phyloP scores from a whole-genome alignment of 805 yeast species.

The Cyberlindnera samutprakarnensis region DNA sequence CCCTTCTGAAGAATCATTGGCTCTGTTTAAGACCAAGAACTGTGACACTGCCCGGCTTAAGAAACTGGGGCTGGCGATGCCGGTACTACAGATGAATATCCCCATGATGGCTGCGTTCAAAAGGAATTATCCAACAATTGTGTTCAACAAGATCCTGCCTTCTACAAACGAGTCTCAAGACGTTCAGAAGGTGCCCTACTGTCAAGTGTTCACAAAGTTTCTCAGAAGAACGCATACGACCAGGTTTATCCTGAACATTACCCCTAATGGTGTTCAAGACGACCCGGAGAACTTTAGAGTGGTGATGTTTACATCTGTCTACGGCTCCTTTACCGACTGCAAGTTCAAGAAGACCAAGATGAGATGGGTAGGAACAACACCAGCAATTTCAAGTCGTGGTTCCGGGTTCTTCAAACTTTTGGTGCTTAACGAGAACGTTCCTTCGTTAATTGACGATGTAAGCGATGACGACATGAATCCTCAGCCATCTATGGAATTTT shows the following conservation, averaged over 20 bases:
- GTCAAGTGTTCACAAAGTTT: conserved; percentile 24
- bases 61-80: conserved; percentile 25
- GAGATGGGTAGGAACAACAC: conserved; percentile 34
- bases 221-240: conserved; percentile 17
- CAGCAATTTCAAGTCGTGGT: conserved; percentile 27
- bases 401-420: conserved; percentile 27
- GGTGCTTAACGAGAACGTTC: conserved; percentile 26
- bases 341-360: conserved; percentile 23
- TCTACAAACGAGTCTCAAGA: conserved; percentile 4
- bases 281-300: conserved; percentile 18
- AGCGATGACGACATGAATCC: conserved; percentile 5
- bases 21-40: conserved; percentile 20
- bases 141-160: conserved; percentile 22
- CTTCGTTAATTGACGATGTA: conserved; percentile 22
- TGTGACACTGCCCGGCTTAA: conserved; percentile 18
- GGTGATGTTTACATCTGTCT: conserved; percentile 24
- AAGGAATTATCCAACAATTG: conserved; percentile 22
- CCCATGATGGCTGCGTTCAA: conserved; percentile 25
- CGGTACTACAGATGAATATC: conserved; percentile 27
- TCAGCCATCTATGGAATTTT: not conserved
- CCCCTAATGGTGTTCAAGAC: conserved; percentile 13
- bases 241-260: conserved; percentile 25
- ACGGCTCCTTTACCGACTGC: conserved; percentile 27
- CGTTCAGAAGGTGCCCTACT: conserved; percentile 24
- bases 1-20: conserved; percentile 27